These are phyloP conservation scores for Thermochaetoides dissita DNA, from an alignment of 2,329 filamentous ascomycete species.

Conservation along the genomic window DNA sequence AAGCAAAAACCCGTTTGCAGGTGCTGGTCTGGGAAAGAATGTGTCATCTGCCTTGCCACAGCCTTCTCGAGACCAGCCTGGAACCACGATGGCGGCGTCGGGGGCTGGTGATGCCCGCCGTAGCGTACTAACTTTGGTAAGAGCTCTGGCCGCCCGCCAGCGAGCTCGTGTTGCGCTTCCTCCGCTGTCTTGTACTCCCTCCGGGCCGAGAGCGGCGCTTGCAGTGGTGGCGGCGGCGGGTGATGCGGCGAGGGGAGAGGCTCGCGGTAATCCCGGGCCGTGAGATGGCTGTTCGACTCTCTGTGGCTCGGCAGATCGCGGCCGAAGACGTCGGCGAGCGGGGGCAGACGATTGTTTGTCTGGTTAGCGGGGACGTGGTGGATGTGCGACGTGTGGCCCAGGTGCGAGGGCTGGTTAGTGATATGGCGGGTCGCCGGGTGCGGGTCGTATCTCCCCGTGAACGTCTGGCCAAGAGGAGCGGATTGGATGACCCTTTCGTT, in stretches of 20 bases:
- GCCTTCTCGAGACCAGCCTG: too few species aligned
- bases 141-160: conserved; percentile 82
- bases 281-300: conserved; percentile 36
- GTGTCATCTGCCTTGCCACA: conserved; percentile 2
- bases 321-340: conserved; percentile 88
- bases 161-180: conserved; percentile 80
- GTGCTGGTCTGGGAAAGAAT: conserved; percentile 9
- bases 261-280: conserved; percentile 51
- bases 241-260: conserved; percentile 69
- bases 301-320: conserved; percentile 55
- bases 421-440: conserved; percentile 65
- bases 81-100: conserved; percentile 52
- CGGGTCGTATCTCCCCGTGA: conserved; percentile 75
- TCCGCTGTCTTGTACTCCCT: conserved; percentile 92
- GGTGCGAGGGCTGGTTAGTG: conserved; percentile 66
- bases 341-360: conserved; percentile 81
- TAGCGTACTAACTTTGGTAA: conserved; percentile 93
- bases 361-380: conserved; percentile 80
- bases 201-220: conserved; percentile 45
- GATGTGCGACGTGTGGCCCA: conserved; percentile 76
- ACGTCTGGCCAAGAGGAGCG: conserved; percentile 84
- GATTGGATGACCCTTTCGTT: conserved; percentile 94
- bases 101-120: conserved; percentile 81
- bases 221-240: conserved; percentile 31
- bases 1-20: conserved; percentile 45